Conservation (phyloP, 73 alveolate species). For the Paramecium pentaurelia region DNA sequence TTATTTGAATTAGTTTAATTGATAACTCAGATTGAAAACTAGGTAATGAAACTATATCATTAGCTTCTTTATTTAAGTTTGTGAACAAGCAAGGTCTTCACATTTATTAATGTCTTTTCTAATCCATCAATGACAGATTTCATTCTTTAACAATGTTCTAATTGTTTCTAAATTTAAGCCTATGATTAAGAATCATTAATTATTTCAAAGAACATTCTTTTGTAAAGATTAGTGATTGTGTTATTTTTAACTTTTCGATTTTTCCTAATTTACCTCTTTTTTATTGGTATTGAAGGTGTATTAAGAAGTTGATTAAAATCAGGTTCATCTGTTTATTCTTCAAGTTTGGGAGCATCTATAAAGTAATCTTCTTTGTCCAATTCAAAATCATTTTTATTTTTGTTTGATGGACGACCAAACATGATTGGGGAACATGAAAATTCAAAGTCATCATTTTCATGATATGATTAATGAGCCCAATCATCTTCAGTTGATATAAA, state of each 20-base stretch:
- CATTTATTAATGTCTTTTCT: background rate
- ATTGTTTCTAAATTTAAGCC: background rate
- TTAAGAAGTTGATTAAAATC: background rate
- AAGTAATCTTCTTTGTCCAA: background rate
- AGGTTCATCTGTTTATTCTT: background rate
- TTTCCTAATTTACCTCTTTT: background rate
- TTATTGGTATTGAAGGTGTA: background rate
- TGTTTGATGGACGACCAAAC: background rate
- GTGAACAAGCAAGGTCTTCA: background rate
- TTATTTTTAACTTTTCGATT: background rate
- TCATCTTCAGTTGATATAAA: background rate
- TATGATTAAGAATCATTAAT: background rate
- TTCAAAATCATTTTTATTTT: background rate
- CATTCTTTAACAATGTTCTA: conserved; percentile 1
- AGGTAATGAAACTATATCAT: background rate
- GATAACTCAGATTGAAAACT: background rate
- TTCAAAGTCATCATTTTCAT: background rate
- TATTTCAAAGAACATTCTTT: background rate
- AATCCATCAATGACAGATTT: background rate
- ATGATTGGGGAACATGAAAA: background rate
- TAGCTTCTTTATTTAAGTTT: background rate
- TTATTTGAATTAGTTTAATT: background rate
- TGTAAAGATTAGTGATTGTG: background rate
- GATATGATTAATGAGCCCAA: background rate
- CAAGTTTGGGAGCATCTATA: background rate